Evolutionary conservation across 2,329 filamentous ascomycete genomes (phyloP), one percentile per base, ranked within the genome.

Genomic region (Colletotrichum chlorophyti): DNA sequence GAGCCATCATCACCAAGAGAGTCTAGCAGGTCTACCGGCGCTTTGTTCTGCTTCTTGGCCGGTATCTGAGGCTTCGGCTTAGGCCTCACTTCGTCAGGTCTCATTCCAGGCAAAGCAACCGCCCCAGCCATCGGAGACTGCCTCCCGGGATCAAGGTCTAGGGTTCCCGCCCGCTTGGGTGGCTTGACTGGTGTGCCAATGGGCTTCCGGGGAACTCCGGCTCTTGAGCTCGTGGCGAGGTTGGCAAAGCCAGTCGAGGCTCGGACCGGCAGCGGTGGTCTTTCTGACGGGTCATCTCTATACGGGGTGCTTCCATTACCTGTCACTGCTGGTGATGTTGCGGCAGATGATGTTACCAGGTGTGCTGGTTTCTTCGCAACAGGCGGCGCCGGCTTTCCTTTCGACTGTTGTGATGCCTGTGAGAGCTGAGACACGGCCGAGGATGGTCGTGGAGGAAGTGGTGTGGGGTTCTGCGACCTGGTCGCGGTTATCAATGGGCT

Each of bases 361-460:
- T 86, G 83, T 3, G 82, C 77, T 1, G 87, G 87, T 65, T 90
- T 90, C 69, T 79, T 83, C 19, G 86, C 87, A 46, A 90, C 77
- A 1, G 82, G 82, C 5, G 83, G 85, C n/a, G 81, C 72, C 9
- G 72, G 67, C 61, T 80, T 82, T 12, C 68, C 64, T 27, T 72
- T 71, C 37, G 66, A 61, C 37, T 68, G 65, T 48, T 70, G 63
- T 8, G 72, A 72, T 6, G 68, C 52, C 51, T 73, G 69, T 29
- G 70, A 72, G 32, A 64, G 53, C 34, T 71, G 70, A 1, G 78
- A 76, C 3, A 71, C 67, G 15, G 69, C 65, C 4, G 75, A 74
- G 9, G 68, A 67, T 15, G 73, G 73, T 15, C 72, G 72, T 23
- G 61, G 63, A 15, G 68, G 68, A 19, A 65, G 55, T 24, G 65